These are phyloP conservation scores for Euphrasia arctica DNA, from an alignment of 305 asterid species.

Conservation along the genomic window DNA sequence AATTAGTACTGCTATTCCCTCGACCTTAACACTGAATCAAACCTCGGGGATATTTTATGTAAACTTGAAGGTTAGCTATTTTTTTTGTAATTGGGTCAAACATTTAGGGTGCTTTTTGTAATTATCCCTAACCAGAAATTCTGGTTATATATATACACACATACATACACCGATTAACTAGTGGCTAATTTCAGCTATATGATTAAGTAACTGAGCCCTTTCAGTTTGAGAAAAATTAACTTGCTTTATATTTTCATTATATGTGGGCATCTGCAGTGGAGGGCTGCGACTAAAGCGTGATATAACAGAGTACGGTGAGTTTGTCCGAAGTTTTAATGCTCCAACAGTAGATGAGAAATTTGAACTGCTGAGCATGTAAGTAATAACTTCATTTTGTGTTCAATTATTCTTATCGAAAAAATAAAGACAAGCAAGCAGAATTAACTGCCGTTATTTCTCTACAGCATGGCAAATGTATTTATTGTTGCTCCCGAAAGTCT, in stretches of 20 bases:
- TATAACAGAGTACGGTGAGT: constrained; percentile 95
- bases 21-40: too few species aligned
- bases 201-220: too few species aligned
- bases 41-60: too few species aligned
- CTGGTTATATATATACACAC: too few species aligned
- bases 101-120: too few species aligned
- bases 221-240: neutral
- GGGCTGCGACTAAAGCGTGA: constrained; percentile 98
- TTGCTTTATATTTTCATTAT: constrained; percentile 16
- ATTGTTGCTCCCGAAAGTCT: constrained; percentile 97
- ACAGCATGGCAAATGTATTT: constrained; percentile 94
- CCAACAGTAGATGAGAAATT: constrained; percentile 97
- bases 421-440: neutral
- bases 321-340: constrained; percentile 89
- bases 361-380: constrained; percentile 93
- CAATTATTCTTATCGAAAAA: constrained; percentile 6
- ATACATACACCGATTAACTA: too few species aligned
- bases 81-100: too few species aligned
- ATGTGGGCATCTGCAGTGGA: constrained; percentile 59
- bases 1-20: too few species aligned
- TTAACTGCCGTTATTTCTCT: constrained; percentile 27
- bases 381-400: constrained; percentile 19
- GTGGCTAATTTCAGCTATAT: too few species aligned
- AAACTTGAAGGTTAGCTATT: too few species aligned
- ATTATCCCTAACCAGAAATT: too few species aligned